Percentiles rank a stretch among this genome's conserved stretches.
Conservation (phyloP, 2,329 filamentous ascomycete species). For the Ophiosphaerella narmari region DNA sequence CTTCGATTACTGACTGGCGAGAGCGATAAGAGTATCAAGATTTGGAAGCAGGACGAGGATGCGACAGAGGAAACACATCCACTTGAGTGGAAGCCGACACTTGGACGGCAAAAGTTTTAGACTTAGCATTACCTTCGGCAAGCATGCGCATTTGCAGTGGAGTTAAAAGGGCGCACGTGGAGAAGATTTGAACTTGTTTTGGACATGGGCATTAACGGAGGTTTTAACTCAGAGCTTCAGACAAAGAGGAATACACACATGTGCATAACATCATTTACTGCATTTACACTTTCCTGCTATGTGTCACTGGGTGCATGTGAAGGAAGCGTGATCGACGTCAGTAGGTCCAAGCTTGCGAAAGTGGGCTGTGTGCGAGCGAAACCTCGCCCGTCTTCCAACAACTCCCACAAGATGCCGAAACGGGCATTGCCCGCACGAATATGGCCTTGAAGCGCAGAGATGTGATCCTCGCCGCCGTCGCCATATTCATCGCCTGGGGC, state of each 20-base stretch:
- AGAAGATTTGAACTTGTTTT: too few species aligned
- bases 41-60: conserved; percentile 92
- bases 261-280: too few species aligned
- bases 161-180: too few species aligned
- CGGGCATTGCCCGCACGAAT: conserved; percentile 55
- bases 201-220: too few species aligned
- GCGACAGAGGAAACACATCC: conserved; percentile 92
- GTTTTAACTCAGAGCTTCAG: too few species aligned
- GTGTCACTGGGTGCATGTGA: neutral
- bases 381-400: conserved; percentile 16
- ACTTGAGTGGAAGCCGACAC: conserved; percentile 84
- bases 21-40: conserved; percentile 89
- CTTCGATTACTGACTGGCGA: conserved; percentile 90
- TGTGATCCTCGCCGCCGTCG: conserved; percentile 69
- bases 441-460: conserved; percentile 72
- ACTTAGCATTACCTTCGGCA: neutral
- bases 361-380: conserved; percentile 20
- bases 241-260: too few species aligned
- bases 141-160: too few species aligned
- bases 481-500: conserved; percentile 84
- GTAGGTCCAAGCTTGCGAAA: conserved; percentile 19
- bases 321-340: conserved; percentile 15
- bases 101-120: conserved; percentile 72
- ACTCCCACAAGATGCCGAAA: conserved; percentile 42
- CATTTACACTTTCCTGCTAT: too few species aligned